A percentile compares a stretch with the other conserved stretches of the same genome.
Conservation (phyloP, 805 yeast genomes). For the Sugiyamaella smithiae region DNA sequence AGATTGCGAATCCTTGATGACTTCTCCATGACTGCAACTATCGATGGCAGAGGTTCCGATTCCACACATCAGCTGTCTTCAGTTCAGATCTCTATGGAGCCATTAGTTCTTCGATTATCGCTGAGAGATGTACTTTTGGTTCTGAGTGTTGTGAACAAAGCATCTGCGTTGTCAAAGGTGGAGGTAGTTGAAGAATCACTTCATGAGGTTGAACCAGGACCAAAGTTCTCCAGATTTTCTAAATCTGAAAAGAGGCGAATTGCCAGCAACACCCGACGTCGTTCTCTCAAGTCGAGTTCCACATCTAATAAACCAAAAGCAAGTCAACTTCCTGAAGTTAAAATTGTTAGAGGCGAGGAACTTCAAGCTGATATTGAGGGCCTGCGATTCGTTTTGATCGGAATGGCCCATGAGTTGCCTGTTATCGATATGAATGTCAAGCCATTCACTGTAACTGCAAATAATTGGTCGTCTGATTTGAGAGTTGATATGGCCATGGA, state of each 20-base stretch:
- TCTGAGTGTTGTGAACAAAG: slow-evolving; percentile 65
- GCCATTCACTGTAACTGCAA: slow-evolving; percentile 64
- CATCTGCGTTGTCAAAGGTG: slow-evolving; percentile 46
- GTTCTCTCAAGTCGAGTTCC: not conserved
- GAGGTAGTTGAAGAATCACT: slow-evolving; percentile 28
- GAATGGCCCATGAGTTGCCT: slow-evolving; percentile 89
- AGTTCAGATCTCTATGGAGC: slow-evolving; percentile 72
- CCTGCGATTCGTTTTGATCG: slow-evolving; percentile 74
- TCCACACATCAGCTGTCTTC: slow-evolving; percentile 55
- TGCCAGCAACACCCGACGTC: slow-evolving; percentile 2
- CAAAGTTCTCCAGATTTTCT: slow-evolving; percentile 21
- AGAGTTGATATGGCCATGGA: slow-evolving; percentile 67
- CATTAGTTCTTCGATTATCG: slow-evolving; percentile 75
- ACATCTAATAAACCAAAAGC: not conserved
- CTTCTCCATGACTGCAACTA: slow-evolving; percentile 71
- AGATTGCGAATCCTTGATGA: slow-evolving; percentile 81
- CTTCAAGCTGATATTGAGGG: slow-evolving; percentile 70
- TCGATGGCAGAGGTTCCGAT: slow-evolving; percentile 69
- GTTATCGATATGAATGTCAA: slow-evolving; percentile 72
- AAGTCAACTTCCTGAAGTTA: slow-evolving; percentile 9
- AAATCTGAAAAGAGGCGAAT: slow-evolving; percentile 13
- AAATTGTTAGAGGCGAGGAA: slow-evolving; percentile 63
- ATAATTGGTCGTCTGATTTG: slow-evolving; percentile 85
- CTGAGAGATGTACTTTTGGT: slow-evolving; percentile 85
- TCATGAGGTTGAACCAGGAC: slow-evolving; percentile 8